phyloP scores from a whole-genome alignment of 371 early-diverging fungal genomes.

The Smittium mucronatum region DNA sequence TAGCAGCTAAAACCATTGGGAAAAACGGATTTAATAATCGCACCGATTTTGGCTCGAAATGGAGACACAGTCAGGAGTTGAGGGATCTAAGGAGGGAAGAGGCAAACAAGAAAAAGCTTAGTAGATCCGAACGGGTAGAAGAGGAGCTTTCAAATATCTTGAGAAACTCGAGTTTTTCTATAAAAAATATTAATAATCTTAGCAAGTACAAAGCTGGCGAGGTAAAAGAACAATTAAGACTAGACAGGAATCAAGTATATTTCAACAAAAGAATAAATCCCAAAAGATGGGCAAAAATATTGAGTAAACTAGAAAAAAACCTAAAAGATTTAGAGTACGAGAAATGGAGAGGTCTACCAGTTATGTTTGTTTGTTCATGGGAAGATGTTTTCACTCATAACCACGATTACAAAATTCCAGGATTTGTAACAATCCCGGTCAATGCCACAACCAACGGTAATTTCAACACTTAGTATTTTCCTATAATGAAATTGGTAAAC shows the following conservation, averaged over 20 bases:
- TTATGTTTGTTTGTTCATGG: slow-evolving; percentile 8
- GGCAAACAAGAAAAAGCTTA: neutral
- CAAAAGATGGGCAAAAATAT: slow-evolving; percentile 2
- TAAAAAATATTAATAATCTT: neutral
- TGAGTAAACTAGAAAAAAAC: neutral
- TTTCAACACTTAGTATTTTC: too few relatives aligned
- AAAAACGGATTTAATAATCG: too few relatives aligned
- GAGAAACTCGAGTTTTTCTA: neutral
- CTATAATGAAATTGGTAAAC: too few relatives aligned
- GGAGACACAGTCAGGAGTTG: neutral
- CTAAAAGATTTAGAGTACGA: slow-evolving; percentile 6
- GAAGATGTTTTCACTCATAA: neutral
- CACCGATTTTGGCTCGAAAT: neutral
- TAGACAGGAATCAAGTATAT: slow-evolving; percentile 3
- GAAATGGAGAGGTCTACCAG: slow-evolving; percentile 8
- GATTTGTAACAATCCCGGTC: slow-evolving; percentile 5
- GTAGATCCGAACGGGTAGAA: neutral
- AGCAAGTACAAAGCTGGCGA: neutral
- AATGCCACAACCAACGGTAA: neutral
- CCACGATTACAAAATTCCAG: slow-evolving; percentile 5
- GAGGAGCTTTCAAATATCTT: neutral
- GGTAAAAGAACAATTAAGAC: neutral
- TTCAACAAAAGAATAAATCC: slow-evolving; percentile 1
- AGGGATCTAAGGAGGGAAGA: neutral
- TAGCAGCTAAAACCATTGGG: too few relatives aligned